phyloP scores from a whole-genome alignment of 2,329 filamentous ascomycete species.

The Aspergillus novofumigatus region DNA sequence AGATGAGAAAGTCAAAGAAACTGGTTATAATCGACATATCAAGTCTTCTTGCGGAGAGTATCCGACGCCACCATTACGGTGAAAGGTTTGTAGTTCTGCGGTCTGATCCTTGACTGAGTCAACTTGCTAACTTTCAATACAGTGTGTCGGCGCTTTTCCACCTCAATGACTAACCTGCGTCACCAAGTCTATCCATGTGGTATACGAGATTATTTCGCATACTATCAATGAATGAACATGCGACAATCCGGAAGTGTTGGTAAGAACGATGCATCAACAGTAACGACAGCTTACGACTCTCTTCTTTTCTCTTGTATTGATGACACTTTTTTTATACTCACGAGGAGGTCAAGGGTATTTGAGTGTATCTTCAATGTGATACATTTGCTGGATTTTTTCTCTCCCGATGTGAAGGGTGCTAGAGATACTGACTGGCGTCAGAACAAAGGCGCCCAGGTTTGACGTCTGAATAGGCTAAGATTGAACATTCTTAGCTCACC shows the following conservation, averaged over 20 bases:
- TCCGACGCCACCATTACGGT: conserved; percentile 93
- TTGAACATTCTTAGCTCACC: neutral
- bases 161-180: conserved; percentile 45
- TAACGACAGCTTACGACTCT: conserved; percentile 19
- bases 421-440: neutral
- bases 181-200: neutral
- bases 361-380: conserved; percentile 1
- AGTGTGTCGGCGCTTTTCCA: conserved; percentile 60
- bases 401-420: neutral
- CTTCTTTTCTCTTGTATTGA: conserved; percentile 10
- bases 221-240: conserved; percentile 3
- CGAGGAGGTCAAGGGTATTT: conserved; percentile 3
- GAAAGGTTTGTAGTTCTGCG: conserved; percentile 59
- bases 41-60: conserved; percentile 82
- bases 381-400: neutral
- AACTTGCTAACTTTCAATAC: conserved; percentile 20
- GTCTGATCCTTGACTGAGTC: conserved; percentile 3
- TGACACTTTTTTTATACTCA: conserved; percentile 6
- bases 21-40: conserved; percentile 86
- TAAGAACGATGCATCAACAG: conserved; percentile 21
- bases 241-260: conserved; percentile 7
- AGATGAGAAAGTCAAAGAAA: conserved; percentile 69
- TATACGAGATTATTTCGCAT: neutral
- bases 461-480: neutral
- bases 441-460: neutral